A percentile compares a stretch with the other conserved stretches of the same genome.
Evolutionary conservation across 2,329 filamentous ascomycete genomes (phyloP).

Genomic region (Talaromyces sp.): DNA sequence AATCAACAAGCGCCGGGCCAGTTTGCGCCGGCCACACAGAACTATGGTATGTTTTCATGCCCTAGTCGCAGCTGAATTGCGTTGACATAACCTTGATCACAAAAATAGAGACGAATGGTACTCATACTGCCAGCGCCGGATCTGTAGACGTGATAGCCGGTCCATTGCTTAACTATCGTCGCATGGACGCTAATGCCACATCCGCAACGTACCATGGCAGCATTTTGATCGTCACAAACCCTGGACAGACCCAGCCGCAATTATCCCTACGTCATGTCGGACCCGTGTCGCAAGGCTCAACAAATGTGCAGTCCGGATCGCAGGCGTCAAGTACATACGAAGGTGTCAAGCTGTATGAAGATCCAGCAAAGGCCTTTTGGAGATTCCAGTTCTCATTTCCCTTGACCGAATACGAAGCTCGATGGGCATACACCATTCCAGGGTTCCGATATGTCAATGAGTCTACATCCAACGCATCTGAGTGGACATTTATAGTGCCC

Average conservation of each 20-base stretch:
- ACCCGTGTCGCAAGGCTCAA: slow-evolving; percentile 22
- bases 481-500: slow-evolving; percentile 53
- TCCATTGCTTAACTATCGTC: slow-evolving; percentile 47
- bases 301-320: slow-evolving; percentile 17
- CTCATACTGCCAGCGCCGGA: neutral
- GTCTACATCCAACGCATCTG: slow-evolving; percentile 48
- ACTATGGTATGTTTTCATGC: neutral
- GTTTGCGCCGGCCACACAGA: neutral
- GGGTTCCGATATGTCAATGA: slow-evolving; percentile 58
- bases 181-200: slow-evolving; percentile 35
- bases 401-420: slow-evolving; percentile 66
- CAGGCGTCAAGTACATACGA: slow-evolving; percentile 27
- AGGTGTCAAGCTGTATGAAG: slow-evolving; percentile 56
- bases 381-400: slow-evolving; percentile 56
- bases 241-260: slow-evolving; percentile 58
- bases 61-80: neutral
- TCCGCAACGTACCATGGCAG: slow-evolving; percentile 68
- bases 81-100: neutral
- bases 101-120: neutral
- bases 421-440: slow-evolving; percentile 73
- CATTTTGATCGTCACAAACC: slow-evolving; percentile 73
- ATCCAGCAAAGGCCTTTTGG: slow-evolving; percentile 56
- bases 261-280: slow-evolving; percentile 47
- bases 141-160: slow-evolving; percentile 42
- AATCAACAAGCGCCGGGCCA: slow-evolving; percentile 1